Conservation (phyloP, 2,329 filamentous ascomycete genomes). For the Rutstroemia sp. region DNA sequence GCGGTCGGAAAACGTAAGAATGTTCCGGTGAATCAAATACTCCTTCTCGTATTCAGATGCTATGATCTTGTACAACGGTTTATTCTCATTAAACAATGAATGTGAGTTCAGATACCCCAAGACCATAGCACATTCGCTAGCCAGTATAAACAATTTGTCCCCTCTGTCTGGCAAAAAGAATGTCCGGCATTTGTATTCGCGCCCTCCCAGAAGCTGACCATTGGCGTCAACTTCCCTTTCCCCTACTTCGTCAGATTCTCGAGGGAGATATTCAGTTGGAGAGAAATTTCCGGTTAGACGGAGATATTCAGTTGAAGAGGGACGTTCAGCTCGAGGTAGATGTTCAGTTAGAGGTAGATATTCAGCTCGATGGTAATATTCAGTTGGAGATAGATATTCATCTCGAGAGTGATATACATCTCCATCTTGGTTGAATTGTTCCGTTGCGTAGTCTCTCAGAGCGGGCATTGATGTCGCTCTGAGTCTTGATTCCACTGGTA, state of each 20-base stretch:
- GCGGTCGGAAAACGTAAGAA: slow-evolving; percentile 92
- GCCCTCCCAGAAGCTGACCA: slow-evolving; percentile 72
- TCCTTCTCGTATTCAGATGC: slow-evolving; percentile 94
- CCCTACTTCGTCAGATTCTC: slow-evolving; percentile 85
- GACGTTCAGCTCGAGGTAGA: too few species aligned
- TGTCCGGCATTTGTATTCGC: slow-evolving; percentile 87
- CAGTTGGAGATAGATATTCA: too few species aligned
- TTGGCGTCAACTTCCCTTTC: slow-evolving; percentile 87
- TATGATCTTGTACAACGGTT: slow-evolving; percentile 95
- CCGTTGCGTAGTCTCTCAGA: slow-evolving; percentile 92
- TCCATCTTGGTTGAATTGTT: slow-evolving; percentile 80
- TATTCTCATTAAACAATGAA: slow-evolving; percentile 95
- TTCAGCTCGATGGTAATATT: too few species aligned
- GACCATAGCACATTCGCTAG: slow-evolving; percentile 91
- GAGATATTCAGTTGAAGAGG: too few species aligned
- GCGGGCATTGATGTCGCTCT: slow-evolving; percentile 54
- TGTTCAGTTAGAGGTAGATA: too few species aligned
- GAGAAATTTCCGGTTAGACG: too few species aligned
- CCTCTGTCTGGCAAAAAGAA: slow-evolving; percentile 88
- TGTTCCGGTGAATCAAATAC: slow-evolving; percentile 88
- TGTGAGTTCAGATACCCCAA: slow-evolving; percentile 96
- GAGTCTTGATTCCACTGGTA: too few species aligned
- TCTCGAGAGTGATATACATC: slow-evolving; percentile 95
- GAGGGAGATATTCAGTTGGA: slow-evolving; percentile 93
- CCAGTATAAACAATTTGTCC: slow-evolving; percentile 96